Evolutionary conservation across 2,329 filamentous ascomycete genomes (phyloP).

Genomic region (Cercospora sesami): DNA sequence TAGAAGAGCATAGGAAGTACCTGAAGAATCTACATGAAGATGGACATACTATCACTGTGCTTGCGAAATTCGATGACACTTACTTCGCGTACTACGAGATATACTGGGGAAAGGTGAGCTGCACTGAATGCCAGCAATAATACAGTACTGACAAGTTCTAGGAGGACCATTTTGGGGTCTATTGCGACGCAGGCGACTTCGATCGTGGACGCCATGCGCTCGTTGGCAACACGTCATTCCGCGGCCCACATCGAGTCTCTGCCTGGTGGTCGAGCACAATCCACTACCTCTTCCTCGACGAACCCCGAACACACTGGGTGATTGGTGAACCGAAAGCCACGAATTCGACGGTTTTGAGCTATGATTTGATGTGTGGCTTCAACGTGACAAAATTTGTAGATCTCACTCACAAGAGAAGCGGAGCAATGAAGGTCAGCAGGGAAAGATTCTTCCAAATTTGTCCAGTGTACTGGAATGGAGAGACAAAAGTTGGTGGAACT

Average conservation of each 20-base stretch:
- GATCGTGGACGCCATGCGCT: slow-evolving; percentile 63
- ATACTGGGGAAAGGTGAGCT: slow-evolving; percentile 67
- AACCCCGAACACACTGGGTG: slow-evolving; percentile 55
- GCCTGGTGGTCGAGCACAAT: slow-evolving; percentile 60
- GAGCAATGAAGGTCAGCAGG: slow-evolving; percentile 40
- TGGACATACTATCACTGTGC: slow-evolving; percentile 67
- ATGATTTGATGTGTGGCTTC: slow-evolving; percentile 73
- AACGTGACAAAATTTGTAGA: slow-evolving; percentile 58
- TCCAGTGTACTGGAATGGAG: slow-evolving; percentile 52
- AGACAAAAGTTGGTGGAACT: slow-evolving; percentile 26
- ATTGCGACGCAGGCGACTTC: slow-evolving; percentile 57
- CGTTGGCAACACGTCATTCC: slow-evolving; percentile 57
- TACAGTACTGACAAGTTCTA: background rate
- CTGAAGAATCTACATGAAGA: slow-evolving; percentile 68
- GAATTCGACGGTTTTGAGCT: slow-evolving; percentile 68
- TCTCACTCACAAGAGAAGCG: slow-evolving; percentile 44
- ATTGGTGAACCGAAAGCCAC: slow-evolving; percentile 72
- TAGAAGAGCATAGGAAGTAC: slow-evolving; percentile 73
- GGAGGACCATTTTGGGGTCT: slow-evolving; percentile 60
- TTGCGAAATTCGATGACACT: slow-evolving; percentile 69
- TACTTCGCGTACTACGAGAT: slow-evolving; percentile 78
- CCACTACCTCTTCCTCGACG: slow-evolving; percentile 61
- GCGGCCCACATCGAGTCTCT: slow-evolving; percentile 57
- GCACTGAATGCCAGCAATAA: background rate
- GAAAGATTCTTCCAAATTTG: slow-evolving; percentile 50